A percentile compares a stretch with the other conserved stretches of the same genome.
Evolutionary conservation across 306 rosid species (phyloP).

Genomic region (Quillaja saponaria): DNA sequence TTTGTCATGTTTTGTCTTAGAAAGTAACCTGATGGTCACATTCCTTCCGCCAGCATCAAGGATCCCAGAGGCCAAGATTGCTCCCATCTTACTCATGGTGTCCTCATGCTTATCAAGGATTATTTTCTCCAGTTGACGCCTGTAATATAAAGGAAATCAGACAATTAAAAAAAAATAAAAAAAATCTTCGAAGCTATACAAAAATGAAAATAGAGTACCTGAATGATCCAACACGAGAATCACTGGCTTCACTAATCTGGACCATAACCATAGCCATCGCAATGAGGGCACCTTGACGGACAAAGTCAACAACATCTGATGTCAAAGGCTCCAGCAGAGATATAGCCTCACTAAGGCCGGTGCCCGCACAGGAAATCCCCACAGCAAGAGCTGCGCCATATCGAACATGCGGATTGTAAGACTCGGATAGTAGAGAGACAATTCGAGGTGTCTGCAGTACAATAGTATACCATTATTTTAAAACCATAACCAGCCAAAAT

Average conservation of each 20-base stretch:
- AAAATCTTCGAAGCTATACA: no score
- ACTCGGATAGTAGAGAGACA: slow-evolving; percentile 90
- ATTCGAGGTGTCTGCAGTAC: slow-evolving; percentile 85
- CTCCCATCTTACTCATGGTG: slow-evolving; percentile 99
- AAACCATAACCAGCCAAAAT: slow-evolving; percentile 10
- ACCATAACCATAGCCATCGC: slow-evolving; percentile 99
- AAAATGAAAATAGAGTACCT: slow-evolving; percentile 46
- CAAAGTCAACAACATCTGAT: slow-evolving; percentile 97
- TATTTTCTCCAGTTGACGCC: slow-evolving; percentile 96
- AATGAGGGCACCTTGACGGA: slow-evolving; percentile 96
- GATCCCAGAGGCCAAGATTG: slow-evolving; percentile 96
- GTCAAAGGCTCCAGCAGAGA: slow-evolving; percentile 95
- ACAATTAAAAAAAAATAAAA: not conserved
- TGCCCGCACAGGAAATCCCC: slow-evolving; percentile 97
- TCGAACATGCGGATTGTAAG: slow-evolving; percentile 96
- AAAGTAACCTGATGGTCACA: slow-evolving; percentile 84
- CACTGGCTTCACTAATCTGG: slow-evolving; percentile 94
- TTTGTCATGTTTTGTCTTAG: slow-evolving; percentile 94
- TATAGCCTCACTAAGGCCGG: slow-evolving; percentile 97
- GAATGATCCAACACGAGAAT: slow-evolving; percentile 92
- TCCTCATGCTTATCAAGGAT: slow-evolving; percentile 98
- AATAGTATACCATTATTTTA: slow-evolving; percentile 13
- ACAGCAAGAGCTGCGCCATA: slow-evolving; percentile 99
- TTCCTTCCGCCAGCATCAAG: slow-evolving; percentile 99
- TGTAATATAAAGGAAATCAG: slow-evolving; percentile 31